phyloP scores from a whole-genome alignment of 2,329 filamentous ascomycete species.

The Cladosporium sp. region DNA sequence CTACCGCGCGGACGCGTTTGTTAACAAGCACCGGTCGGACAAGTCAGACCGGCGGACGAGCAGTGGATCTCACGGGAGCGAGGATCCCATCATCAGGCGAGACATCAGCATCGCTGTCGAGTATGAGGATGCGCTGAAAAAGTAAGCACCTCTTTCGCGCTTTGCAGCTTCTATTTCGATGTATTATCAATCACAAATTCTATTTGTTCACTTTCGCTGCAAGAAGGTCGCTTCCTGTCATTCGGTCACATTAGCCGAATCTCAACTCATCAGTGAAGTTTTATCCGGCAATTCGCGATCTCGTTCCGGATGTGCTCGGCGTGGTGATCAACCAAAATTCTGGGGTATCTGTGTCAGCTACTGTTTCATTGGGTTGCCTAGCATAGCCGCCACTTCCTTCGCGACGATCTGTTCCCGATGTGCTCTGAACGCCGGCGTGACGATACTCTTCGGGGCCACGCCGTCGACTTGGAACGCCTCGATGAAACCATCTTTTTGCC shows the following conservation, averaged over 20 bases:
- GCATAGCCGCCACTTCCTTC: slow-evolving; percentile 11
- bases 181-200: neutral
- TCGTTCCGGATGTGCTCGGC: no score
- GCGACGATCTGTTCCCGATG: slow-evolving; percentile 48
- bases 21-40: slow-evolving; percentile 12
- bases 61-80: slow-evolving; percentile 14
- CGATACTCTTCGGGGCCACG: slow-evolving; percentile 66
- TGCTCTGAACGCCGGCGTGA: slow-evolving; percentile 70
- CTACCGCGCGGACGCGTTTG: slow-evolving; percentile 17
- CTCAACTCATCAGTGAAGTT: no score
- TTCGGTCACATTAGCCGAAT: no score
- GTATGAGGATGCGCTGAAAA: slow-evolving; percentile 13
- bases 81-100: slow-evolving; percentile 22
- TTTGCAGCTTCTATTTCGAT: neutral
- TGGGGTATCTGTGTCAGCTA: no score
- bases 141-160: neutral
- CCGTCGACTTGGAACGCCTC: slow-evolving; percentile 70
- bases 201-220: neutral
- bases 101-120: slow-evolving; percentile 19
- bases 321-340: no score
- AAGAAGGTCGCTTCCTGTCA: neutral
- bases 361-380: slow-evolving; percentile 12
- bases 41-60: slow-evolving; percentile 15
- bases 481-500: slow-evolving; percentile 56
- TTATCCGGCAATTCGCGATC: no score